Base-by-base conservation (phyloP, 352 stramenopile species). In the Globisporangium okanoganense region DNA sequence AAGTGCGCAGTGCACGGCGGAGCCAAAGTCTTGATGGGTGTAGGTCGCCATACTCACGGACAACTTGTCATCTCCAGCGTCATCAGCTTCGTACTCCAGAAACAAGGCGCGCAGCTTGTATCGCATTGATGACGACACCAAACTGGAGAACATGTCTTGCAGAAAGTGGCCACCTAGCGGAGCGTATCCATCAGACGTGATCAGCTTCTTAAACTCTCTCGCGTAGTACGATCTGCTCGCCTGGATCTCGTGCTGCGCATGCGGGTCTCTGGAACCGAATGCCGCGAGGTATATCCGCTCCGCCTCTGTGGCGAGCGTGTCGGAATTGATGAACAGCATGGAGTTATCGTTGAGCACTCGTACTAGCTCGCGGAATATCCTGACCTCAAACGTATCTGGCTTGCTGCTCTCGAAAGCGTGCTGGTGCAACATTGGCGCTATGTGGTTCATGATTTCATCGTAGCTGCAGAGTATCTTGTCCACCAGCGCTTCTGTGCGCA, bases 21-120 rank as follows among this genome's bases (percentile, higher is more conserved):
- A 79, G n/a, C 81, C 83, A 58, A 90, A 78, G 56, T 93, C 79
- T 67, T 91, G 83, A 45, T 93, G 83, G 5, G 79, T 65, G 44
- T 91, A 91, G 27, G 54, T 69, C 0, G 74, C 77, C 43, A 84
- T 83, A 8, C 18, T 57, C 16, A 57, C 54, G 5, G 47, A 24
- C 0, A 56, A 27, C 18, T 33, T 24, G 0, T 58, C 61, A 20
- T 61, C 27, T 16, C 69, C 67, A 10, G 72, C 49, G 3, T 61
- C 55, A 20, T 72, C 66, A 16, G 74, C 66, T 35, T 88, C 69
- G 51, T 75, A 86, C 29, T 78, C 72, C n/a, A 91, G 68, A 54
- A 93, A 90, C 31, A 91, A 51, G 22, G 80, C 62, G 0, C 81
- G 78, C 12, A 93, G 60, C 45, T 85, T 84, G 48, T 80, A 90